Evolutionary conservation across 805 yeast genomes (phyloP).

Genomic region (Wickerhamiella shivajii): DNA sequence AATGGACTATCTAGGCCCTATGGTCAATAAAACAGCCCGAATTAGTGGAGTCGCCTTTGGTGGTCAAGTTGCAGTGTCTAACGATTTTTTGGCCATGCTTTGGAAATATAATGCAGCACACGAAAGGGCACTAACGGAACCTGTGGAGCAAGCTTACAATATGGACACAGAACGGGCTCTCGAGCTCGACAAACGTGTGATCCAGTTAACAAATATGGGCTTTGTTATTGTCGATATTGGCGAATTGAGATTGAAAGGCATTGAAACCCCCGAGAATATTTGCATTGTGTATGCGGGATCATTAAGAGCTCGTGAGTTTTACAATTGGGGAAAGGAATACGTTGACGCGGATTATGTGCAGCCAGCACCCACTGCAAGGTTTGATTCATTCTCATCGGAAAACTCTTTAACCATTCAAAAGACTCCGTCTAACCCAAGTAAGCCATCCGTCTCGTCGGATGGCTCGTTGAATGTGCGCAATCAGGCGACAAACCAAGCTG

Average conservation of each 20-base stretch:
- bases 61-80: conserved; percentile 85
- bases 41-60: conserved; percentile 94
- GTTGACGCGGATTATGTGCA: conserved; percentile 1
- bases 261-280: conserved; percentile 82
- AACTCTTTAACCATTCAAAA: not conserved
- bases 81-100: conserved; percentile 66
- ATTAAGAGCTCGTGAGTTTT: conserved; percentile 38
- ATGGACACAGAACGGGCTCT: not conserved
- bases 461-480: conserved; percentile 37
- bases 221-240: conserved; percentile 59
- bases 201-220: conserved; percentile 45
- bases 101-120: conserved; percentile 20
- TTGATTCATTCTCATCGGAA: not conserved
- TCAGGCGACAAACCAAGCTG: conserved; percentile 26
- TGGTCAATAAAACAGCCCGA: conserved; percentile 91
- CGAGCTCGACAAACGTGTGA: conserved; percentile 1
- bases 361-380: not conserved
- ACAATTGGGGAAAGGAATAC: conserved; percentile 11
- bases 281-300: conserved; percentile 62
- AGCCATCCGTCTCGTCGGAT: not conserved
- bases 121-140: conserved; percentile 19
- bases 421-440: not conserved
- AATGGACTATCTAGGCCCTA: conserved; percentile 98
- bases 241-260: conserved; percentile 79
- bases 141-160: not conserved